phyloP scores from a whole-genome alignment of 805 yeast genomes.

The Hanseniaspora clermontiae region DNA sequence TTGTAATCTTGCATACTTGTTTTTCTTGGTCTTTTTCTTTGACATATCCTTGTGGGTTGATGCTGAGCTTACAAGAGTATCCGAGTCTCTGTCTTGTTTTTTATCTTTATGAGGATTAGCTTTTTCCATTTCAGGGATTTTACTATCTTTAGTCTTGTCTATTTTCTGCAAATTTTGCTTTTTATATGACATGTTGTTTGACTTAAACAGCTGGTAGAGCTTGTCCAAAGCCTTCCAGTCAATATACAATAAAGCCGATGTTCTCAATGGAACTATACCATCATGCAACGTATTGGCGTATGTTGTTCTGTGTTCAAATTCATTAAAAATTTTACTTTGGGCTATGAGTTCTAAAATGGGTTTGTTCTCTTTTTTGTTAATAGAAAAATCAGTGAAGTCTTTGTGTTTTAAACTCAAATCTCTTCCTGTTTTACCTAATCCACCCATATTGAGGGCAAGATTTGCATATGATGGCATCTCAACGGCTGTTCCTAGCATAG shows the following conservation, averaged over 20 bases:
- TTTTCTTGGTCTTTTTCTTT: conserved; percentile 2
- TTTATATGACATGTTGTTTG: not conserved
- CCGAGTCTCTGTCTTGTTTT: not conserved
- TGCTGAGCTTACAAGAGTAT: not conserved
- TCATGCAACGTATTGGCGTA: conserved; percentile 88
- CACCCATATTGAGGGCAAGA: conserved; percentile 71
- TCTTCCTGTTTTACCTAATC: conserved; percentile 86
- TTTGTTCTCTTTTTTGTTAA: conserved; percentile 20
- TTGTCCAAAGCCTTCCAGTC: conserved; percentile 46
- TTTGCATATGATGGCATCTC: conserved; percentile 83
- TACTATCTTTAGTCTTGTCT: not conserved
- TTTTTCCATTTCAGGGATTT: not conserved
- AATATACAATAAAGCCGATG: conserved; percentile 70
- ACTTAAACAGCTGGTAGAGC: conserved; percentile 1
- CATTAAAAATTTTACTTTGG: conserved; percentile 52
- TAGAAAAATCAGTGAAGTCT: conserved; percentile 19
- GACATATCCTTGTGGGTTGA: not conserved
- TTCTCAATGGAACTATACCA: conserved; percentile 89
- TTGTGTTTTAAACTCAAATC: conserved; percentile 59
- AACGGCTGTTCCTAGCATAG: conserved; percentile 72
- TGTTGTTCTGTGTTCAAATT: conserved; percentile 58
- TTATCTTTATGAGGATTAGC: not conserved
- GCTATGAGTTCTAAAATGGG: conserved; percentile 72
- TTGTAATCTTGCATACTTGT: conserved; percentile 1
- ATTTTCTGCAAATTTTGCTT: conserved; percentile 2